These are phyloP conservation scores for Styphnolobium japonicum DNA, from an alignment of 306 rosid genomes.

Conservation along the genomic window DNA sequence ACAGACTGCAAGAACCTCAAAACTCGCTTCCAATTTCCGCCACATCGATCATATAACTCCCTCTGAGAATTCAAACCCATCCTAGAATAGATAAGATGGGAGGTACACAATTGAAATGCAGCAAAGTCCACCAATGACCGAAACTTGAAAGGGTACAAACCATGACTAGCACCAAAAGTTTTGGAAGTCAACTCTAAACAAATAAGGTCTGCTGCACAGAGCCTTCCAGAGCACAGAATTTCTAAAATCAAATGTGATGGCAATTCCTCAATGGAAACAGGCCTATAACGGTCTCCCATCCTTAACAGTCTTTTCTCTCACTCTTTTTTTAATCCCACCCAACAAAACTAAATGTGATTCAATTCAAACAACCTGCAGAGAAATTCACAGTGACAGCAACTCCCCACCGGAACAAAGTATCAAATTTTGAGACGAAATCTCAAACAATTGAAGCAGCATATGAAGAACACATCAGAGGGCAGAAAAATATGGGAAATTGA, in stretches of 20 bases:
- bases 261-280: slow-evolving; percentile 45
- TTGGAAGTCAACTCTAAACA: slow-evolving; percentile 81
- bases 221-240: slow-evolving; percentile 67
- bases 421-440: slow-evolving; percentile 64
- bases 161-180: slow-evolving; percentile 48
- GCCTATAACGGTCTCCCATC: slow-evolving; percentile 50
- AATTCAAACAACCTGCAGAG: slow-evolving; percentile 24
- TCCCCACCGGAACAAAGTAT: slow-evolving; percentile 23
- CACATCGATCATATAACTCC: slow-evolving; percentile 71
- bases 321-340: background rate
- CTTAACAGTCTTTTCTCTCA: slow-evolving; percentile 5
- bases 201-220: slow-evolving; percentile 68
- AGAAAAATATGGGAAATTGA: slow-evolving; percentile 69
- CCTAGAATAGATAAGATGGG: slow-evolving; percentile 48
- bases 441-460: slow-evolving; percentile 61
- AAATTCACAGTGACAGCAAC: slow-evolving; percentile 30
- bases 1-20: slow-evolving; percentile 85
- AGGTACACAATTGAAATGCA: slow-evolving; percentile 66
- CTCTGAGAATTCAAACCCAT: slow-evolving; percentile 52
- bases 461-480: slow-evolving; percentile 70
- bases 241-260: slow-evolving; percentile 85
- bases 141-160: slow-evolving; percentile 51
- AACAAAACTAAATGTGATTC: slow-evolving; percentile 3
- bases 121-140: slow-evolving; percentile 77
- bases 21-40: slow-evolving; percentile 80